Evolutionary conservation across 2,329 filamentous ascomycete species (phyloP).

Genomic region (Onygena corvina): DNA sequence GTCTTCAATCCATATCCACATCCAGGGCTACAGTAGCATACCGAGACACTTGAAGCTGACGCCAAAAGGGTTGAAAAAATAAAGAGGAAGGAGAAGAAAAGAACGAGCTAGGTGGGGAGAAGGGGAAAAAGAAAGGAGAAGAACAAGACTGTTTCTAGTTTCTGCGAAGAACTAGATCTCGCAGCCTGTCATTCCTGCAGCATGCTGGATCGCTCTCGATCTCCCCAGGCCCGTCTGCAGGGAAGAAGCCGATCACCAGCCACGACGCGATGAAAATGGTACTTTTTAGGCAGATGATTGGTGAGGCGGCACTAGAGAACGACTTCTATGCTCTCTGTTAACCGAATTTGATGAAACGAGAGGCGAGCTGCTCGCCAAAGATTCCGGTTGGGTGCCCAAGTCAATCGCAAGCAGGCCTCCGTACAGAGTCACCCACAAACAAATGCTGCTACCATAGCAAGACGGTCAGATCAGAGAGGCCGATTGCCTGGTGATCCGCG

Average conservation of each 20-base stretch:
- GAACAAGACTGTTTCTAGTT: conserved; percentile 1
- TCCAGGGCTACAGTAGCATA: too few relatives aligned
- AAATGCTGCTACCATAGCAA: too few relatives aligned
- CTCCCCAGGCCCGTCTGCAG: background rate
- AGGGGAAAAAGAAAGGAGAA: background rate
- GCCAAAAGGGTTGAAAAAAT: background rate
- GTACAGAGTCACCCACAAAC: background rate
- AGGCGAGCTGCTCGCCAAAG: too few relatives aligned
- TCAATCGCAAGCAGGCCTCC: too few relatives aligned
- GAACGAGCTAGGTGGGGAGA: background rate
- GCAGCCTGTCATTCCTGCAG: conserved; percentile 1
- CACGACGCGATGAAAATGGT: background rate
- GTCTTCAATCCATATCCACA: background rate
- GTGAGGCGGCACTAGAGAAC: conserved; percentile 1
- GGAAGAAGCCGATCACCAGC: conserved; percentile 1
- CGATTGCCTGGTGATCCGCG: conserved; percentile 1
- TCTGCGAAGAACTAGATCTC: conserved; percentile 4
- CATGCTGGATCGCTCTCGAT: background rate
- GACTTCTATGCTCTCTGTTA: too few relatives aligned
- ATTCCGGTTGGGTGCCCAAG: too few relatives aligned
- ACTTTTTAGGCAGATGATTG: background rate
- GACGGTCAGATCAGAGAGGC: too few relatives aligned
- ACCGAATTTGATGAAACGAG: too few relatives aligned
- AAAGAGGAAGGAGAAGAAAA: background rate
- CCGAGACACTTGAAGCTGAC: background rate